A percentile compares a stretch with the other conserved stretches of the same genome.
Conservation (phyloP, 768 basidiomycete species). For the Symmetrospora coprosmae region DNA sequence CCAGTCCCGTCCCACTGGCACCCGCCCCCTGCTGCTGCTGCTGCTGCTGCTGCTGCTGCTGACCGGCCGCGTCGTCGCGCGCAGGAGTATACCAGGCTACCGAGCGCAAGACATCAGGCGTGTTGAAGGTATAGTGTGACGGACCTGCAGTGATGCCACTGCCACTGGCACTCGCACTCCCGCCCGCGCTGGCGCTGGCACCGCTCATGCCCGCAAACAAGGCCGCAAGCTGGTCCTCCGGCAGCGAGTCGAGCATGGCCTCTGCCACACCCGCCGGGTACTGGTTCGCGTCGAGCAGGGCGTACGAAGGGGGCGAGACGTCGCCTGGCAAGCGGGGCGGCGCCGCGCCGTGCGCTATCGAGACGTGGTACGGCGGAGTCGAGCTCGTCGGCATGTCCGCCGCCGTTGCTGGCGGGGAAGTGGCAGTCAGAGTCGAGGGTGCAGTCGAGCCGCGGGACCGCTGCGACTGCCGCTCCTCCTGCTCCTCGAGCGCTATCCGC, state of each 20-base stretch:
- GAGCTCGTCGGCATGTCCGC: constrained; percentile 11
- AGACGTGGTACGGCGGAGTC: constrained; percentile 17
- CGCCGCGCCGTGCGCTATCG: not conserved
- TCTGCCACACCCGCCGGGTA: constrained; percentile 25
- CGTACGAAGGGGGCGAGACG: constrained; percentile 19
- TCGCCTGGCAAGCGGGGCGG: not conserved
- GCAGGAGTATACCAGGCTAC: no score
- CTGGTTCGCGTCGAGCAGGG: constrained; percentile 22
- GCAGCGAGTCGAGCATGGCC: constrained; percentile 22
- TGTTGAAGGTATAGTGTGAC: no score
- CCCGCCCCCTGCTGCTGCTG: not conserved
- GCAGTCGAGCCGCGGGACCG: no score
- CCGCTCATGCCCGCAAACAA: no score
- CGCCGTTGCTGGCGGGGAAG: no score
- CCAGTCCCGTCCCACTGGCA: not conserved
- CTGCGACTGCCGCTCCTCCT: constrained; percentile 9
- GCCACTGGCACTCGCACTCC: no score
- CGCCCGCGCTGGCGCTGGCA: no score
- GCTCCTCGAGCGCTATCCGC: constrained; percentile 31
- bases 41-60: not conserved
- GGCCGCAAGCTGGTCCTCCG: constrained; percentile 17
- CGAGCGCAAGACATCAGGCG: no score
- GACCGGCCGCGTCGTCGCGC: not conserved
- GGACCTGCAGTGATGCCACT: no score
- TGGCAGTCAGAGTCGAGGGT: no score